Base-by-base conservation (phyloP, 2,329 filamentous ascomycete species). In the Cytospora leucostoma region DNA sequence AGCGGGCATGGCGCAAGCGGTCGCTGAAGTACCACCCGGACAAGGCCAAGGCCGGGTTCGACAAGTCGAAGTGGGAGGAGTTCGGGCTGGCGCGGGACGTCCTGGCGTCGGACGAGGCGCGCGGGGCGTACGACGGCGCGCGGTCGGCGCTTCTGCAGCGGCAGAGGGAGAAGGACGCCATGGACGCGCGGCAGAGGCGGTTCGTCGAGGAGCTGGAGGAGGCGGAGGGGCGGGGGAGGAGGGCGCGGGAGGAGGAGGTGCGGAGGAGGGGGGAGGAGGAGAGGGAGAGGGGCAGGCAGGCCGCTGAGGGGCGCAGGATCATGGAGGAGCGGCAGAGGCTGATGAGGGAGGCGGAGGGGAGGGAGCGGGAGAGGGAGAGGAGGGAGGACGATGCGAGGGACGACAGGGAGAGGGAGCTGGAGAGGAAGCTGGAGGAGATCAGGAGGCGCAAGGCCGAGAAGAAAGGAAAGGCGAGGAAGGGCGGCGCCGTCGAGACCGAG, bases 21-120 rank as follows among this genome's bases (percentile, higher is more conserved):
- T 92, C 92, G 4, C 81, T 97, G n/a, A 92, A 92, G 72, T 92
- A 93, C 79, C 94, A 98, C 75, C 94, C 94, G 1, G 94, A 98
- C 82, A 97, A 97, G 78, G 88, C 93, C 61, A 85, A 88, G 67
- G 86, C 85, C 59, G 79, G 83, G 44, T 92, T 89, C 70, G 92
- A 95, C 68, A 83, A 91, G 53, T 88, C 88, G 62, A 91, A 90
- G 71, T 98, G 96, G 80, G 91, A 97, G 75, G 82, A 90, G 1
- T 87, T 96, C 63, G 90, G 93, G 72, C 90, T 90, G 66, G 93
- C 92, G n/a, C 87, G 92, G 73, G 92, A 96, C 76, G 85, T 97
- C 2, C 85, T 98, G 3, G 84, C 86, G 34, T 88, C 93, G 67
- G 77, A 86, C 0, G 84, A 83, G 15, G 84, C 92, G 44, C 90